Evolutionary conservation across 1,284 basidiomycete genomes (phyloP).

Genomic region (Papiliotrema fonsecae): DNA sequence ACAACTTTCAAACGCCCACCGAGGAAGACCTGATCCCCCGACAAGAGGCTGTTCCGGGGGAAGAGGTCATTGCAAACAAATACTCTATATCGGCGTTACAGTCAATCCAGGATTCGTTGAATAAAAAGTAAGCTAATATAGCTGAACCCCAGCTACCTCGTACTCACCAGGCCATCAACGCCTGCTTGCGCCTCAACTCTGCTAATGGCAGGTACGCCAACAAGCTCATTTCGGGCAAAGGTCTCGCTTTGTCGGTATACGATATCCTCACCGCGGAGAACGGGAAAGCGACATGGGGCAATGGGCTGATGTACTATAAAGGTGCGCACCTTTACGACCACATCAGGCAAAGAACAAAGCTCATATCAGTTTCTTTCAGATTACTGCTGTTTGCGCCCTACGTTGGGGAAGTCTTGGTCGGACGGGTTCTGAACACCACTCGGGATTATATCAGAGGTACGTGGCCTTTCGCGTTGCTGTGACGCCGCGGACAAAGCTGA

Average conservation of each 20-base stretch:
- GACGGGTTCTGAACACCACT: constrained; percentile 78
- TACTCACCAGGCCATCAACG: too few species aligned
- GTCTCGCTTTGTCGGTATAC: constrained; percentile 82
- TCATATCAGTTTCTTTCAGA: constrained; percentile 71
- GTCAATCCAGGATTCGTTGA: constrained; percentile 46
- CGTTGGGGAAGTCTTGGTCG: constrained; percentile 80
- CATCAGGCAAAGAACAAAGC: background rate
- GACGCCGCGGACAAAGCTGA: too few species aligned
- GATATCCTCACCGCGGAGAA: constrained; percentile 82
- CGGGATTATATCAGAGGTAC: constrained; percentile 74
- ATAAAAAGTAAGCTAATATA: constrained; percentile 40
- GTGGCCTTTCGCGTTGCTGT: too few species aligned
- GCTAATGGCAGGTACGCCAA: constrained; percentile 63
- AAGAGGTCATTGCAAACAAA: too few species aligned
- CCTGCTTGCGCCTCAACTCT: too few species aligned
- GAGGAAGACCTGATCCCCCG: too few species aligned
- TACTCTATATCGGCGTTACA: too few species aligned
- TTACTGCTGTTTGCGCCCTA: constrained; percentile 90
- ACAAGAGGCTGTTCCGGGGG: too few species aligned
- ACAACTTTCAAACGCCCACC: constrained; percentile 40
- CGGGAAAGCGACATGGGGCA: constrained; percentile 89
- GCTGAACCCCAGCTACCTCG: too few species aligned
- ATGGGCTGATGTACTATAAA: constrained; percentile 92
- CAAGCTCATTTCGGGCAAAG: constrained; percentile 83
- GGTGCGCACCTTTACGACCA: constrained; percentile 52